Percentiles rank a stretch among this genome's conserved stretches.
Conservation (phyloP, 768 basidiomycete species). For the Naganishia vaughanmartiniae region DNA sequence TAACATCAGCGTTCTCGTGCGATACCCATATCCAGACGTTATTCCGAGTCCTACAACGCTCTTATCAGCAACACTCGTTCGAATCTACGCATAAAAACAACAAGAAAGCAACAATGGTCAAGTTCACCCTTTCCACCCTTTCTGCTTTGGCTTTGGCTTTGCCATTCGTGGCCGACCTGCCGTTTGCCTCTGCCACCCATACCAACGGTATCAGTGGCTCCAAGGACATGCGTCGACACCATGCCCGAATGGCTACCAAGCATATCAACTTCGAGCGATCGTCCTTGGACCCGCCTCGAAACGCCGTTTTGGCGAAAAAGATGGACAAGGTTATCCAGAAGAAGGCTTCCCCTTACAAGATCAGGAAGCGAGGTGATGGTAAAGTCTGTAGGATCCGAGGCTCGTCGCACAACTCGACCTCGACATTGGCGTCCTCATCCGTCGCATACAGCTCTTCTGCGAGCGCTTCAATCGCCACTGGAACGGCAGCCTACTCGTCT, state of each 20-base stretch:
- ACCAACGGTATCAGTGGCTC: conserved; percentile 2
- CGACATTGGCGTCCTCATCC: not conserved
- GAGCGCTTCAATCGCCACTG: not conserved
- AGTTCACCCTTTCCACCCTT: conserved; percentile 19
- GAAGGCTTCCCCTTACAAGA: conserved; percentile 17
- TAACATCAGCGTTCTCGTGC: not conserved
- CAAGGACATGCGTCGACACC: conserved; percentile 23
- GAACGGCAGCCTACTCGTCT: not conserved
- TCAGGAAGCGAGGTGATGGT: conserved; percentile 27
- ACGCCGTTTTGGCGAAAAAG: conserved; percentile 19
- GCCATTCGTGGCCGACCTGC: conserved; percentile 14
- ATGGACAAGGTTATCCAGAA: conserved; percentile 4
- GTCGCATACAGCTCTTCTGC: conserved; percentile 7
- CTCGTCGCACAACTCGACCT: not conserved
- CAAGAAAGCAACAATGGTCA: conserved; percentile 26
- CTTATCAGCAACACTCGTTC: conserved; percentile 8
- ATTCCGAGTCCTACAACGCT: not conserved
- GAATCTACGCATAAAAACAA: not conserved
- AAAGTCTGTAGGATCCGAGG: conserved; percentile 19
- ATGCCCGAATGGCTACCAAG: conserved; percentile 25
- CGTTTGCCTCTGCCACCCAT: conserved; percentile 9
- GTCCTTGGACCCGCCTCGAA: not conserved
- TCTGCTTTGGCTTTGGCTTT: conserved; percentile 20
- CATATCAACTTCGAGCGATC: conserved; percentile 1
- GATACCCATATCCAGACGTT: not conserved